Base-by-base conservation (phyloP, 2,329 filamentous ascomycete species). In the Metarhizium brunneum region DNA sequence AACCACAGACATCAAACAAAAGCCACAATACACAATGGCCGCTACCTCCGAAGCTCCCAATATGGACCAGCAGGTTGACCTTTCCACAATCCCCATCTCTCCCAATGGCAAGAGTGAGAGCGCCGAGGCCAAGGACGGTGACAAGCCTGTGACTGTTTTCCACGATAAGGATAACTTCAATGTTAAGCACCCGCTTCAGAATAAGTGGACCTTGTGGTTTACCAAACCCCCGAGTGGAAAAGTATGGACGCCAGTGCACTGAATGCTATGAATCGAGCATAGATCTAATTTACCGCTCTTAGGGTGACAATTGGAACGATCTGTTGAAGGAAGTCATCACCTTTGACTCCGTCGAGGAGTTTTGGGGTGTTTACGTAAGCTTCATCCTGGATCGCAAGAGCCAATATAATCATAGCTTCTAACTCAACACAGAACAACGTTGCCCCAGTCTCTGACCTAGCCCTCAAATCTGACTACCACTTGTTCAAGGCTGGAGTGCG, bases 101-200 rank as follows among this genome's bases (percentile, higher is more conserved):
- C 83, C 83, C 53, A 79, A 78, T 60, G 83, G 86, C 63, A 68
- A 77, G 57, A 74, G 78, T 56, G 76, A 78, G 58, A 72, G 74
- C 64, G 68, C 73, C 58, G 71, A 76, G 55, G 71, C 74, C 61
- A 77, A 78, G 55, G 72, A 71, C 54, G 75, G 77, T 61, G 73
- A 73, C 61, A 86, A 92, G 69, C 78, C 88, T 53, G 81, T 96
- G 66, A 99, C 94, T 50, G 92, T 99, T 64, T 99, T 99, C 78
- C 92, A 99, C 71, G 91, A 97, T 76, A 88, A 94, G 65, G 88
- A 96, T 63, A 96, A 99, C 81, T 99, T 99, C 83, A 99, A 95
- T 67, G 94, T 99, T 74, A 99, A 97, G 82, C 94, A 99, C 73
- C 92, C 92, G 63, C 82, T 99, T 59, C 92, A 95, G 82, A 88